A percentile compares a stretch with the other conserved stretches of the same genome.
These are phyloP conservation scores for Oxyria digyna DNA, from an alignment of 148 eudicot species.

Conservation along the genomic window DNA sequence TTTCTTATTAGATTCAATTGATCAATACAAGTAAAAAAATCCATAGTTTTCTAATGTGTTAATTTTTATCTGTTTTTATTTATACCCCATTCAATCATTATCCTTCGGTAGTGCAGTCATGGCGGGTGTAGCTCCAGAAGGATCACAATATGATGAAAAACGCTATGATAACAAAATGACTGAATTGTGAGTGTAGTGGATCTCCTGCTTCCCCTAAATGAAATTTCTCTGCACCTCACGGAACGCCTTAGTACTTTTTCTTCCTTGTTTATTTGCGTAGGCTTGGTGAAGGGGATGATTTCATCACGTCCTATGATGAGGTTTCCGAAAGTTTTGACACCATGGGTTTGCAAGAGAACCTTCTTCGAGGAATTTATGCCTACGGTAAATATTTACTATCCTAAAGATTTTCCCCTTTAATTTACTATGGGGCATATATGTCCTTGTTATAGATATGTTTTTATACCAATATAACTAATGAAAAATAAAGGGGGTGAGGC, in stretches of 20 bases:
- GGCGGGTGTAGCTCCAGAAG: conserved; percentile 59
- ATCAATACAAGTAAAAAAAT: not conserved
- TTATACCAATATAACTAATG: not conserved
- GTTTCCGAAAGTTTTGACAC: conserved; percentile 38
- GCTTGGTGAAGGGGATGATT: conserved; percentile 31
- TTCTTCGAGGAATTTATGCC: conserved; percentile 49
- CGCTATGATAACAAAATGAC: conserved; percentile 50
- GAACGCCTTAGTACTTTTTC: not conserved
- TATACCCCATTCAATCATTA: not conserved
- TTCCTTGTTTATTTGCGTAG: conserved; percentile 10
- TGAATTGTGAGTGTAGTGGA: conserved; percentile 39
- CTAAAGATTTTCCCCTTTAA: not conserved
- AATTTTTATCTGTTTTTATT: not conserved
- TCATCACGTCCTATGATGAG: conserved; percentile 41
- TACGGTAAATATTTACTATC: conserved; percentile 19
- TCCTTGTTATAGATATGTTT: not conserved
- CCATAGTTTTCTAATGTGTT: not conserved
- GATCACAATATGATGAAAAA: conserved; percentile 48
- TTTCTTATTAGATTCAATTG: not conserved
- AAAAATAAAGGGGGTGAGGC: no score
- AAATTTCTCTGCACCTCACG: not conserved
- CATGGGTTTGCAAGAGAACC: conserved; percentile 47
- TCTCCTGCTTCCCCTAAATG: not conserved
- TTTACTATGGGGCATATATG: no score
- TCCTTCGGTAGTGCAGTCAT: conserved; percentile 25